Conservation (phyloP, 352 stramenopile species). For the Globisporangium apiculatum region DNA sequence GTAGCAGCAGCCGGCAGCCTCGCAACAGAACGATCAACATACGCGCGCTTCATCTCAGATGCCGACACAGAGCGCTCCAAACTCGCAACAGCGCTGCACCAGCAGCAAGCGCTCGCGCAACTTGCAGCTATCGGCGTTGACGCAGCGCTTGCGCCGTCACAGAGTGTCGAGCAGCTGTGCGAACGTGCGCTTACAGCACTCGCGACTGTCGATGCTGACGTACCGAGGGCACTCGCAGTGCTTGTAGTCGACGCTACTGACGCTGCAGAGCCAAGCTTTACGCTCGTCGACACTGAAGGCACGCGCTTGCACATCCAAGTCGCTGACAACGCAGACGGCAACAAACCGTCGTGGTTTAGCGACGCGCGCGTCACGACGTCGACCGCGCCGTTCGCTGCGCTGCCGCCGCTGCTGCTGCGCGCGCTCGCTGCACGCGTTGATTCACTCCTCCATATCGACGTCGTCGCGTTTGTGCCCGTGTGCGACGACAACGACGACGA, state of each 20-base stretch:
- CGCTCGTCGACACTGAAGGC: background rate
- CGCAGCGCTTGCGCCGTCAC: background rate
- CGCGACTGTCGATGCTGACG: background rate
- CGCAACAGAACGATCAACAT: too few species aligned
- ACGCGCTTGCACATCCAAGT: background rate
- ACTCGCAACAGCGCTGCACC: background rate
- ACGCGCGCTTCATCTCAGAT: too few species aligned
- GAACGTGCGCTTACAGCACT: background rate
- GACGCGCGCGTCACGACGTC: background rate
- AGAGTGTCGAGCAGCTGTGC: slow-evolving; percentile 10
- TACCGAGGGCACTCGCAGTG: too few species aligned
- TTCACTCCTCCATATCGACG: background rate
- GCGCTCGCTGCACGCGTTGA: background rate
- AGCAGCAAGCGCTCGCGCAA: background rate
- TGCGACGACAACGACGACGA: background rate
- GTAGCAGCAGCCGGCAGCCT: background rate
- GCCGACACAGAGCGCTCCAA: background rate
- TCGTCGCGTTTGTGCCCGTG: slow-evolving; percentile 4
- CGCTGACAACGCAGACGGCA: background rate
- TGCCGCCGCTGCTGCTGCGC: slow-evolving; percentile 1
- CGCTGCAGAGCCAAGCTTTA: background rate
- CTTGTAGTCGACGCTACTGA: too few species aligned
- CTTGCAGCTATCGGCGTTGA: slow-evolving; percentile 1
- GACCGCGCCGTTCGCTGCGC: slow-evolving; percentile 1
- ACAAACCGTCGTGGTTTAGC: slow-evolving; percentile 3